Evolutionary conservation across 2,329 filamentous ascomycete species (phyloP).

Genomic region (Ascochyta viciae-villosae): DNA sequence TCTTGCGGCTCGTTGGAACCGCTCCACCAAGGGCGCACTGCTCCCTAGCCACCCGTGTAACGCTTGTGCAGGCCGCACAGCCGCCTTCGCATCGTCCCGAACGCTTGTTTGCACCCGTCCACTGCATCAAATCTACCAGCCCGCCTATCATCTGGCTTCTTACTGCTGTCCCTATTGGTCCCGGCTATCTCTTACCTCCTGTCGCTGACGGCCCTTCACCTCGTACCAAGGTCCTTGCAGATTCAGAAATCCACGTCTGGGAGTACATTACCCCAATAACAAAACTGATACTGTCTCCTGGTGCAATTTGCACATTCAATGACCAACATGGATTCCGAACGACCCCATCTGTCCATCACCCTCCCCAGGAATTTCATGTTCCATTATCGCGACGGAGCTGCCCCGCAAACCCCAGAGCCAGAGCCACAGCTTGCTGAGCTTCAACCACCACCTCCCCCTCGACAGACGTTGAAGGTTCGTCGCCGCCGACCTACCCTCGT

Average conservation of each 20-base stretch:
- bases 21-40: slow-evolving; percentile 28
- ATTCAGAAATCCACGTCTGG: slow-evolving; percentile 24
- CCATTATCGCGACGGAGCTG: slow-evolving; percentile 54
- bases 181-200: slow-evolving; percentile 19
- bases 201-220: slow-evolving; percentile 20
- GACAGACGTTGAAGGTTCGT: slow-evolving; percentile 58
- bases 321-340: slow-evolving; percentile 49
- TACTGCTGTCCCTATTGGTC: slow-evolving; percentile 22
- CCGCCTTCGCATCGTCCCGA: slow-evolving; percentile 46
- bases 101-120: slow-evolving; percentile 38
- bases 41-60: slow-evolving; percentile 42
- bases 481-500: slow-evolving; percentile 51
- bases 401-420: slow-evolving; percentile 56
- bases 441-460: slow-evolving; percentile 54
- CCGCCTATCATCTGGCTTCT: slow-evolving; percentile 33
- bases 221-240: slow-evolving; percentile 36
- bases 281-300: slow-evolving; percentile 15
- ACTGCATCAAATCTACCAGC: slow-evolving; percentile 25
- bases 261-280: slow-evolving; percentile 12
- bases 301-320: background rate
- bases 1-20: slow-evolving; percentile 24
- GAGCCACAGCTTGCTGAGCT: slow-evolving; percentile 47
- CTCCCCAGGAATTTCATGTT: slow-evolving; percentile 60
- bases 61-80: slow-evolving; percentile 41
- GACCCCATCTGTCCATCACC: slow-evolving; percentile 57